Percentiles rank a stretch among this genome's conserved stretches.
These are phyloP conservation scores for Phaeolepiota aurea DNA, from an alignment of 768 basidiomycete genomes.

Conservation along the genomic window DNA sequence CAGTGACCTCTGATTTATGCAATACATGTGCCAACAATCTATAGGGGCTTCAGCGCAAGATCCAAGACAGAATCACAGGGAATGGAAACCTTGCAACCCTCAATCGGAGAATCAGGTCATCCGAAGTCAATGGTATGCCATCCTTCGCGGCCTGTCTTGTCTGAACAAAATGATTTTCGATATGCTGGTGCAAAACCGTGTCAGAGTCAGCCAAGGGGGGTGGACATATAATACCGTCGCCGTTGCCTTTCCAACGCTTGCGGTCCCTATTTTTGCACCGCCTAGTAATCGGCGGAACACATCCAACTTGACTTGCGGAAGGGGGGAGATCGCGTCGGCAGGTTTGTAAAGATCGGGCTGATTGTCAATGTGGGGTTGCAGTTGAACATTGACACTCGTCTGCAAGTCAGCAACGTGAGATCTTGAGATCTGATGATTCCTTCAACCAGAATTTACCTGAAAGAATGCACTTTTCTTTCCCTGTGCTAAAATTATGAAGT, in stretches of 20 bases:
- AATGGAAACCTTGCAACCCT: slow-evolving; percentile 51
- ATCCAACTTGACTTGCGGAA: slow-evolving; percentile 36
- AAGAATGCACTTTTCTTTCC: slow-evolving; percentile 70
- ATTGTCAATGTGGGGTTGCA: slow-evolving; percentile 20
- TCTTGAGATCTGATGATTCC: no score
- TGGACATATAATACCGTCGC: no score
- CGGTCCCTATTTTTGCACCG: slow-evolving; percentile 50
- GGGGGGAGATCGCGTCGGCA: slow-evolving; percentile 32
- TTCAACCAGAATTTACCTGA: slow-evolving; percentile 34
- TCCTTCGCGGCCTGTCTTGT: slow-evolving; percentile 24
- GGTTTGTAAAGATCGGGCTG: slow-evolving; percentile 39
- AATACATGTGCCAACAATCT: slow-evolving; percentile 60
- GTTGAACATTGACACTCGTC: slow-evolving; percentile 51
- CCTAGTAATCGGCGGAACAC: slow-evolving; percentile 52
- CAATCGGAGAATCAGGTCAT: slow-evolving; percentile 64
- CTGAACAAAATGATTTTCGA: slow-evolving; percentile 68
- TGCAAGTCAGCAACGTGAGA: slow-evolving; percentile 16
- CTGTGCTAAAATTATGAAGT: slow-evolving; percentile 51
- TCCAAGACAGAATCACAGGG: slow-evolving; percentile 2
- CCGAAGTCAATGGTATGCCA: slow-evolving; percentile 33
- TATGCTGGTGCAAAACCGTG: no score
- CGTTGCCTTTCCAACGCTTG: slow-evolving; percentile 41
- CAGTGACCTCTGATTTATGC: slow-evolving; percentile 46
- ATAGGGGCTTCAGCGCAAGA: slow-evolving; percentile 4
- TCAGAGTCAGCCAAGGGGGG: no score